phyloP scores from a whole-genome alignment of 2,329 filamentous ascomycete genomes.

The Aspergillus intermedius region DNA sequence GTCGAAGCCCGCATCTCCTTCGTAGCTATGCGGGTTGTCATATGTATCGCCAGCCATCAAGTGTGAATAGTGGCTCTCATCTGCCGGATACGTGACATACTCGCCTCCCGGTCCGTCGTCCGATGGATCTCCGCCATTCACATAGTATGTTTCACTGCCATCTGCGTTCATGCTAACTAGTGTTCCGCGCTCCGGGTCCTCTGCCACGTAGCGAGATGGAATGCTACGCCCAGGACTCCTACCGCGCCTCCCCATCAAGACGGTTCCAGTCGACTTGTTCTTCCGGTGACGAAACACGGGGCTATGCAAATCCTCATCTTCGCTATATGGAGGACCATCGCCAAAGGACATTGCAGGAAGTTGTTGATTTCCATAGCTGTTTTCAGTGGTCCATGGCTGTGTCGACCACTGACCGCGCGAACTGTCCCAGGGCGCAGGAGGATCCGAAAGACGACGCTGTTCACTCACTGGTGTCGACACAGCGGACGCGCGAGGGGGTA shows the following conservation, averaged over 20 bases:
- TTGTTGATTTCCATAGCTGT: conserved; percentile 58
- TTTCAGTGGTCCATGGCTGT: conserved; percentile 42
- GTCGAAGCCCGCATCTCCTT: conserved; percentile 26
- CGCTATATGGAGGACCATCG: conserved; percentile 87
- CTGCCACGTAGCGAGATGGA: conserved; percentile 35
- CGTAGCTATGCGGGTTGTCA: conserved; percentile 33
- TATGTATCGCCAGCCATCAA: conserved; percentile 31
- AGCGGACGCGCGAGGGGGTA: conserved; percentile 64
- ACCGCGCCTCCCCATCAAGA: conserved; percentile 39
- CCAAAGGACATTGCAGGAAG: conserved; percentile 76
- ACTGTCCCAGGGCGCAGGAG: conserved; percentile 65
- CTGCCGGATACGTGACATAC: conserved; percentile 69
- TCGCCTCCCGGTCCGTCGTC: conserved; percentile 69
- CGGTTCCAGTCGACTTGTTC: conserved; percentile 58
- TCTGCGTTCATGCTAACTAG: conserved; percentile 62
- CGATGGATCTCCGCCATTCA: conserved; percentile 56
- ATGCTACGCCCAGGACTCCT: conserved; percentile 35
- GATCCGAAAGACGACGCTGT: conserved; percentile 72
- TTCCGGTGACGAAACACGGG: conserved; percentile 84
- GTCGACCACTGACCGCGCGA: conserved; percentile 54
- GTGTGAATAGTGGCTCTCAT: conserved; percentile 54
- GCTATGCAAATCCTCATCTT: conserved; percentile 90
- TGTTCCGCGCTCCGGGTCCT: conserved; percentile 59
- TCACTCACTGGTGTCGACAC: conserved; percentile 82
- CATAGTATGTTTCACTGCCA: conserved; percentile 68